These are phyloP conservation scores for Penicillium verhagenii DNA, from an alignment of 495 filamentous ascomycete species.

Conservation along the genomic window DNA sequence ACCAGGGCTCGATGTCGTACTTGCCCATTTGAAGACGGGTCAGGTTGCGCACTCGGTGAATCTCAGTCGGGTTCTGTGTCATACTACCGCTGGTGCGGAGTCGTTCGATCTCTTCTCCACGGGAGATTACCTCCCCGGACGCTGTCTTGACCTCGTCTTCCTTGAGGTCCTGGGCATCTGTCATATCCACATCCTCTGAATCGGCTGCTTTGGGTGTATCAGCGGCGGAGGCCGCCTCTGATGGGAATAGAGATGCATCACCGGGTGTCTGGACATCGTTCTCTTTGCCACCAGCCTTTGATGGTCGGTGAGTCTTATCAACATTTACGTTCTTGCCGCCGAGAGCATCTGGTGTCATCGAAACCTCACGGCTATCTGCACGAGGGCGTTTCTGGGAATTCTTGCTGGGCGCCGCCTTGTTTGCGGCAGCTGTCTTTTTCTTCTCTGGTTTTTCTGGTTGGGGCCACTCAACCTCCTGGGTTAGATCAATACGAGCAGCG, in stretches of 20 bases:
- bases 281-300: slow-evolving; percentile 63
- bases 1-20: slow-evolving; percentile 94
- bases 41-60: slow-evolving; percentile 93
- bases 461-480: slow-evolving; percentile 75
- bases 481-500: slow-evolving; percentile 75
- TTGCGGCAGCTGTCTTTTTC: slow-evolving; percentile 53
- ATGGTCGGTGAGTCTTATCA: slow-evolving; percentile 47
- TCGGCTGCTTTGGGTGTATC: slow-evolving; percentile 54
- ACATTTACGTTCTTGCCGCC: slow-evolving; percentile 50
- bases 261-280: slow-evolving; percentile 46
- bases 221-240: slow-evolving; percentile 49
- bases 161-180: slow-evolving; percentile 51
- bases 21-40: slow-evolving; percentile 89
- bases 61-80: slow-evolving; percentile 97
- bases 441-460: slow-evolving; percentile 68
- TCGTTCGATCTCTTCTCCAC: slow-evolving; percentile 94
- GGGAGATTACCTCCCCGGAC: slow-evolving; percentile 57
- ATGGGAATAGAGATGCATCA: slow-evolving; percentile 41
- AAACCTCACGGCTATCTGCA: slow-evolving; percentile 55
- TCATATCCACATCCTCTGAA: slow-evolving; percentile 62
- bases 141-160: slow-evolving; percentile 38
- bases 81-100: slow-evolving; percentile 91
- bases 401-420: slow-evolving; percentile 50
- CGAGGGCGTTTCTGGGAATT: slow-evolving; percentile 52
- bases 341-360: slow-evolving; percentile 55